Conservation (phyloP, 441 rosid genomes). For the Pelargonium australe region DNA sequence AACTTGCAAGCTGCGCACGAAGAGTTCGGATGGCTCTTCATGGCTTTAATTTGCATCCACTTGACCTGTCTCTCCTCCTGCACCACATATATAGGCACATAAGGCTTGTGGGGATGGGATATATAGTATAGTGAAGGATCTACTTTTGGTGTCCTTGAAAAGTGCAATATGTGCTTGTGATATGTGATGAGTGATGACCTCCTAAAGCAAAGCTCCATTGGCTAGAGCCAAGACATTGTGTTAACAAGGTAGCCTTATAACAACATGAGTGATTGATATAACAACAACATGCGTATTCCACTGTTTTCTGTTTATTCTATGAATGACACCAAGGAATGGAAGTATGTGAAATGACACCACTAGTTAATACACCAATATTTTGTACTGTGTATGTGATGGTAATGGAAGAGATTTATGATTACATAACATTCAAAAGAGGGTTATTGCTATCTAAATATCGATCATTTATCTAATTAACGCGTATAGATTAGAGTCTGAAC, state of each 20-base stretch:
- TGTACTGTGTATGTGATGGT: too few relatives aligned
- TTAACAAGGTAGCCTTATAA: too few relatives aligned
- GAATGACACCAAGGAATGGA: too few relatives aligned
- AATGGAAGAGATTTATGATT: too few relatives aligned
- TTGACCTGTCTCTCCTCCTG: neutral
- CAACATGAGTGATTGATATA: neutral
- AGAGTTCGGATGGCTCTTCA: slow-evolving; percentile 72
- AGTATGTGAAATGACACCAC: too few relatives aligned
- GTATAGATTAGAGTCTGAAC: too few relatives aligned
- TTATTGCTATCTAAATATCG: too few relatives aligned
- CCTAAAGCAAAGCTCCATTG: neutral
- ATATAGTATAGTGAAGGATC: neutral
- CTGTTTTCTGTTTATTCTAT: neutral
- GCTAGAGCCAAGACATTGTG: neutral
- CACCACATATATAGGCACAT: neutral
- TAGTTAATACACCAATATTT: too few relatives aligned
- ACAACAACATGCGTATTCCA: slow-evolving; percentile 1
- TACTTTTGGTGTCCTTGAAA: neutral
- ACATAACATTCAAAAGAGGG: too few relatives aligned
- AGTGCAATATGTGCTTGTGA: neutral
- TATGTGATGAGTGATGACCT: too few relatives aligned
- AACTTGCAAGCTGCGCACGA: slow-evolving; percentile 94
- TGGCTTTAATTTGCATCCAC: slow-evolving; percentile 21
- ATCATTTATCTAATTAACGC: too few relatives aligned
- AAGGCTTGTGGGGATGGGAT: neutral